phyloP scores from a whole-genome alignment of 169 alveolate genomes.

The Ichthyophthirius multifiliis region DNA sequence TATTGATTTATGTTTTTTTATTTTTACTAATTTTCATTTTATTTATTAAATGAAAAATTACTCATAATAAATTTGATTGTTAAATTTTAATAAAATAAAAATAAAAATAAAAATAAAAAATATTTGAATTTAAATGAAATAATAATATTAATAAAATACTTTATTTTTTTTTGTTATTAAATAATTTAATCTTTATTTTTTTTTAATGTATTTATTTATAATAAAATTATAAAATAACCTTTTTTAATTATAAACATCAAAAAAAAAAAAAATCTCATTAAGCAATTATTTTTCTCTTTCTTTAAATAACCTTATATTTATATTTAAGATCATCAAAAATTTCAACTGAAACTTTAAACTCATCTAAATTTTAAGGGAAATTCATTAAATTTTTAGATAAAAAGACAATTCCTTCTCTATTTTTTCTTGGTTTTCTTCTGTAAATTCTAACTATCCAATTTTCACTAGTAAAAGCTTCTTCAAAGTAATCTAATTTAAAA shows the following conservation, averaged over 20 bases:
- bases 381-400: not conserved
- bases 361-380: not conserved
- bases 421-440: slow-evolving; percentile 67
- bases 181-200: not conserved
- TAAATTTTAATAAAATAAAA: too few relatives aligned
- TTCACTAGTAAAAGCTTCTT: slow-evolving; percentile 96
- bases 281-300: not conserved
- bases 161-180: not conserved
- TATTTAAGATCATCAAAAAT: not conserved
- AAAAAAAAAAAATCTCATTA: too few relatives aligned
- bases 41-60: too few relatives aligned
- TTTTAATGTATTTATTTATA: not conserved
- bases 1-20: too few relatives aligned
- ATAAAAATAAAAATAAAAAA: not conserved
- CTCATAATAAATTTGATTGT: too few relatives aligned
- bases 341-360: not conserved
- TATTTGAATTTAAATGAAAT: not conserved
- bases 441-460: slow-evolving; percentile 97
- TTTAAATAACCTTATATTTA: not conserved
- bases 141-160: not conserved
- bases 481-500: slow-evolving; percentile 87
- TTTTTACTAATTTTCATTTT: too few relatives aligned
- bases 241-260: too few relatives aligned
- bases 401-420: slow-evolving; percentile 44
- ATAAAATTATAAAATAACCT: too few relatives aligned